Conservation (phyloP, 306 rosid genomes). For the Sphenostylis stenocarpa region DNA sequence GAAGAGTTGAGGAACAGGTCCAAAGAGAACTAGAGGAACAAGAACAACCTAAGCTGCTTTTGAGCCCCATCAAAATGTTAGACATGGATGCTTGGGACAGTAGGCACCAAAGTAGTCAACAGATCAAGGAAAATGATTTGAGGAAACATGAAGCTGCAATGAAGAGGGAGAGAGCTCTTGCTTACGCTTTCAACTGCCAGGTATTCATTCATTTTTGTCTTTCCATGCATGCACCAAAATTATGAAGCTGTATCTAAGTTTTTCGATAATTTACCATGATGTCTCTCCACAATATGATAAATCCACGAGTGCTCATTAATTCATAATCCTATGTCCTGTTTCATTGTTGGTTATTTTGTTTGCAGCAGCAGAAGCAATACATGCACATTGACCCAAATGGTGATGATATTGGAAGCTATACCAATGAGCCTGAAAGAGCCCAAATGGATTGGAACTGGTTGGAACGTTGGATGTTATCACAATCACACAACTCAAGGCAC, state of each 20-base stretch:
- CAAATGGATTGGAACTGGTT: constrained; percentile 90
- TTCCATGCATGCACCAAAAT: background rate
- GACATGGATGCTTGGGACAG: constrained; percentile 43
- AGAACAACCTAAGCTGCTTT: constrained; percentile 33
- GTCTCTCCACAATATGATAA: background rate
- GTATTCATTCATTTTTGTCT: constrained; percentile 35
- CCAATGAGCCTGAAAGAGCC: constrained; percentile 43
- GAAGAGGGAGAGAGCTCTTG: constrained; percentile 79
- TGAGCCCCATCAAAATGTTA: constrained; percentile 47
- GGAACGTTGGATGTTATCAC: constrained; percentile 82
- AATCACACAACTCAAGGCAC: constrained; percentile 42
- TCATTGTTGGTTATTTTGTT: background rate
- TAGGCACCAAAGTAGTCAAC: constrained; percentile 50
- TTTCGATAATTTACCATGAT: background rate
- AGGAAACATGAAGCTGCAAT: constrained; percentile 63
- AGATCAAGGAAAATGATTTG: constrained; percentile 44
- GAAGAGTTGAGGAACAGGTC: constrained; percentile 22
- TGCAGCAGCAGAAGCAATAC: constrained; percentile 45
- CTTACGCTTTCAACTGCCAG: constrained; percentile 72
- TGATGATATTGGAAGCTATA: constrained; percentile 37
- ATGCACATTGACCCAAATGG: constrained; percentile 31
- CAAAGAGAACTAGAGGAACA: constrained; percentile 31
- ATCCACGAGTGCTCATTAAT: background rate
- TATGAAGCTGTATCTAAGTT: background rate
- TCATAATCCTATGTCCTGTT: background rate